These are phyloP conservation scores for Proliferodiscus dingleyae DNA, from an alignment of 2,329 filamentous ascomycete genomes.

Conservation along the genomic window DNA sequence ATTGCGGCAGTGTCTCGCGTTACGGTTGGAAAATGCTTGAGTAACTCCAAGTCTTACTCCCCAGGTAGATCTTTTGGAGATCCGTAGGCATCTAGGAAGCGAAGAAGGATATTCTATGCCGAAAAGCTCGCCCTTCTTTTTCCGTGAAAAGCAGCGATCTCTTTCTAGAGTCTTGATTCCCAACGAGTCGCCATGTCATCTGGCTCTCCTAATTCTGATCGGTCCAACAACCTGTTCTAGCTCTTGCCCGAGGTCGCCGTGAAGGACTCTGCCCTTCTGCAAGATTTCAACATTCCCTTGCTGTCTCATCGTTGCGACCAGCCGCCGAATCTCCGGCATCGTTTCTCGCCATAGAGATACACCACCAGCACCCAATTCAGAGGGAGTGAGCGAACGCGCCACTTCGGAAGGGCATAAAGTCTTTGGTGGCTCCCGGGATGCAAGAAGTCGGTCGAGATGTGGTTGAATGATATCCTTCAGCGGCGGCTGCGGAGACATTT, in stretches of 20 bases:
- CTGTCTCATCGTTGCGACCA: slow-evolving; percentile 8
- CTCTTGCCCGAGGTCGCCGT: slow-evolving; percentile 10
- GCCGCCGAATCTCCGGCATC: slow-evolving; percentile 6
- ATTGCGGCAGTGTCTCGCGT: too few species aligned
- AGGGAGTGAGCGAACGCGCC: slow-evolving; percentile 6
- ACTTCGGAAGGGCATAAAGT: slow-evolving; percentile 18
- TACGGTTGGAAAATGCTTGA: too few species aligned
- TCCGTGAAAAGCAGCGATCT: too few species aligned
- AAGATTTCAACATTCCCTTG: slow-evolving; percentile 9
- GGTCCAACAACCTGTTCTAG: slow-evolving; percentile 6
- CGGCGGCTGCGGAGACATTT: not conserved
- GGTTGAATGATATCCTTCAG: not conserved
- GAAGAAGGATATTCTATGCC: too few species aligned
- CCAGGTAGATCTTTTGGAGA: too few species aligned
- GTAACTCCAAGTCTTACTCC: too few species aligned
- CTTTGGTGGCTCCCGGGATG: not conserved
- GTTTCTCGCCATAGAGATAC: slow-evolving; percentile 6
- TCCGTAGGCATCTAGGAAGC: too few species aligned
- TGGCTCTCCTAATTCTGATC: slow-evolving; percentile 5
- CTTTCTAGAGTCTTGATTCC: too few species aligned
- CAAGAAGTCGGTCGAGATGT: slow-evolving; percentile 2
- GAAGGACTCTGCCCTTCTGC: slow-evolving; percentile 9
- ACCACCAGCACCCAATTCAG: not conserved
- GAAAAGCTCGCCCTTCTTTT: too few species aligned
- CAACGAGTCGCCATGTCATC: not conserved